These are phyloP conservation scores for Theobroma grandiflorum DNA, from an alignment of 441 rosid species.

Conservation along the genomic window DNA sequence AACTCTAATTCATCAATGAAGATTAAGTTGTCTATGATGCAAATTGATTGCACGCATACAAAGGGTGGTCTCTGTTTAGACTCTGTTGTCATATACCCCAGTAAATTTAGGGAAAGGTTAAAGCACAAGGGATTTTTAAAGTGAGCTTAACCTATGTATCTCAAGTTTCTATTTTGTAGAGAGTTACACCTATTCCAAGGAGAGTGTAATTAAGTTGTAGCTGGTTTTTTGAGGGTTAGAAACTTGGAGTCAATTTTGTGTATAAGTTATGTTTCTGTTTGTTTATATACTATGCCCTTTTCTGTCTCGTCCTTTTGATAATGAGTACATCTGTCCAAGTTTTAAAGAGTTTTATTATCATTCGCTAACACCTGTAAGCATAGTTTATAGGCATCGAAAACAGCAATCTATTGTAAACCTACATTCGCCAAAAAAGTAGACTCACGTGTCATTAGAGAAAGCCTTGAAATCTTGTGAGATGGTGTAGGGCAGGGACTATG, in stretches of 20 bases:
- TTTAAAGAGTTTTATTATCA: no score
- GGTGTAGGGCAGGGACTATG: no score
- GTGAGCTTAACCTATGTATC: constrained; percentile 28
- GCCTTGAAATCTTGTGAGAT: no score
- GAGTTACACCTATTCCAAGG: background rate
- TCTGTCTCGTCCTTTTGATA: background rate
- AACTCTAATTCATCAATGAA: constrained; percentile 42
- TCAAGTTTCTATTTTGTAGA: background rate
- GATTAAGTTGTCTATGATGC: constrained; percentile 81
- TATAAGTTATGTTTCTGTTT: background rate
- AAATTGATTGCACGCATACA: constrained; percentile 93
- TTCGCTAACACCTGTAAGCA: no score
- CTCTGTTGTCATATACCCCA: constrained; percentile 68
- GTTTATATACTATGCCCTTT: background rate
- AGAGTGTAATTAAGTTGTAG: background rate
- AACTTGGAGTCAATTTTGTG: background rate
- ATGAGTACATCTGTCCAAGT: background rate
- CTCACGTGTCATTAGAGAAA: no score
- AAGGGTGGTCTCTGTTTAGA: constrained; percentile 92
- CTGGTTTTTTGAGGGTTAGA: constrained; percentile 13
- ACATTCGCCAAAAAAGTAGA: no score
- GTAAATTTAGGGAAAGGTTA: constrained; percentile 55
- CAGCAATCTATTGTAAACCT: no score
- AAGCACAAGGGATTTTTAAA: constrained; percentile 49
- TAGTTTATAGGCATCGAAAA: no score